Evolutionary conservation across 1,139 yeast genomes (phyloP), one percentile per base, ranked within the genome.

Genomic region (Entelexis paramagnoliae): DNA sequence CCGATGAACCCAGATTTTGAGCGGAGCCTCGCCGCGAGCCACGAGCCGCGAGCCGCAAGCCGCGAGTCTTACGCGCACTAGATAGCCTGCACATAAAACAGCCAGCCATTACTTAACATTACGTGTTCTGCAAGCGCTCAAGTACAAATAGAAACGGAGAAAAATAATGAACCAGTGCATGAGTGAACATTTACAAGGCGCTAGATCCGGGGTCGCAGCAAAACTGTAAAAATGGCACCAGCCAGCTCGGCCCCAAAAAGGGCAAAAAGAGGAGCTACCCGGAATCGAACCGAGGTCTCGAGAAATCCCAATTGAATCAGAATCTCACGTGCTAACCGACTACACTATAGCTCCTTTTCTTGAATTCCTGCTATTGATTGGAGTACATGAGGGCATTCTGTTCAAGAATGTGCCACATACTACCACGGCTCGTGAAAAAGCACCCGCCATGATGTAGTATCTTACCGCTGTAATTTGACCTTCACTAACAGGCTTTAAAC

Each of bases 221-320:
- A n/a, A n/a, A n/a, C n/a, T n/a, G 24, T 22, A 6, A 22, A 22
- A 4, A 22, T 22, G 24, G 24, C 24, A 22, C 24, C 24, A 4
- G 6, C 4, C 6, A 2, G 19, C 43, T 16, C 30, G 14, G 20
- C 14, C 14, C 1, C 10, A 42, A 42, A 30, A 14, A 42, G 20
- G 17, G 24, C 4, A 48, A 48, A 49, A 41, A 32, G 16, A 54
- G 56, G 56, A 54, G 56, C 56, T 54, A 54, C 56, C 56, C 56
- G 56, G 56, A 54, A 16, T 54, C 56, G 56, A 54, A 54, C 56
- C 56, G 56, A 49, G 56, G 56, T 52, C 56, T 54, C 56, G 56
- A 54, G 56, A 46, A 54, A 47, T 41, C 46, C 56, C 56, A 47
- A 54, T 11, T 19, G 44, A 48, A 39, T 54, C 56, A 54, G 56